Conservation (phyloP, 2,329 filamentous ascomycete genomes). For the Fusarium sp. region DNA sequence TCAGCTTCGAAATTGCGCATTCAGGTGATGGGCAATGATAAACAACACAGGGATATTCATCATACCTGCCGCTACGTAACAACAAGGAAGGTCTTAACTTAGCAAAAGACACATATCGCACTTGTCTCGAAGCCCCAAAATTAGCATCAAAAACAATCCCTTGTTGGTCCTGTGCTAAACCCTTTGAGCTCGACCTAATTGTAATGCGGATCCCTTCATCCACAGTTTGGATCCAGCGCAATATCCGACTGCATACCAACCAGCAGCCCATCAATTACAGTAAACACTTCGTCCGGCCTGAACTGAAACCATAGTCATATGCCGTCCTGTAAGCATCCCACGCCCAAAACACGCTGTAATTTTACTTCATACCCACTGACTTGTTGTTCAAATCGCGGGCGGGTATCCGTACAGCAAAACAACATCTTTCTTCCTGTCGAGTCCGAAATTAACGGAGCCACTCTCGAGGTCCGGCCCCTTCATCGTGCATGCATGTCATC, state of each 20-base stretch:
- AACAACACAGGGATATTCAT: constrained; percentile 10
- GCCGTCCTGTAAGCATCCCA: constrained; percentile 18
- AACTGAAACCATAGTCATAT: constrained; percentile 33
- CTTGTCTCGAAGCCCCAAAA: constrained; percentile 23
- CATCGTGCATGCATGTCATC: constrained; percentile 35
- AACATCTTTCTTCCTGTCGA: constrained; percentile 8
- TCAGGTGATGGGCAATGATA: not conserved
- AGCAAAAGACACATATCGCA: constrained; percentile 11
- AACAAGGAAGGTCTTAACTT: not conserved
- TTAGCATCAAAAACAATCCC: constrained; percentile 1
- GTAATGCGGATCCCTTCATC: constrained; percentile 31
- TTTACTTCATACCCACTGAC: constrained; percentile 37
- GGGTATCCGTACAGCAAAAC: constrained; percentile 6
- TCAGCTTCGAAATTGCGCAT: constrained; percentile 16
- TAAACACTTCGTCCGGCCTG: constrained; percentile 19
- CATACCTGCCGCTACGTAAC: constrained; percentile 14
- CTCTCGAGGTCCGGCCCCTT: constrained; percentile 18
- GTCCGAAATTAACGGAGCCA: constrained; percentile 37
- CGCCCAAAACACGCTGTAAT: constrained; percentile 37
- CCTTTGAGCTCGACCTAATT: constrained; percentile 29
- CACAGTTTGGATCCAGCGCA: constrained; percentile 35
- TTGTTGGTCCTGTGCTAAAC: constrained; percentile 18
- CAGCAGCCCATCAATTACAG: constrained; percentile 20
- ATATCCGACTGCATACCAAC: constrained; percentile 42
- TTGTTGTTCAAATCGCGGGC: constrained; percentile 14